Evolutionary conservation across 1,284 basidiomycete genomes (phyloP), one percentile per base, ranked within the genome.

Genomic region (Papiliotrema nemorosa): DNA sequence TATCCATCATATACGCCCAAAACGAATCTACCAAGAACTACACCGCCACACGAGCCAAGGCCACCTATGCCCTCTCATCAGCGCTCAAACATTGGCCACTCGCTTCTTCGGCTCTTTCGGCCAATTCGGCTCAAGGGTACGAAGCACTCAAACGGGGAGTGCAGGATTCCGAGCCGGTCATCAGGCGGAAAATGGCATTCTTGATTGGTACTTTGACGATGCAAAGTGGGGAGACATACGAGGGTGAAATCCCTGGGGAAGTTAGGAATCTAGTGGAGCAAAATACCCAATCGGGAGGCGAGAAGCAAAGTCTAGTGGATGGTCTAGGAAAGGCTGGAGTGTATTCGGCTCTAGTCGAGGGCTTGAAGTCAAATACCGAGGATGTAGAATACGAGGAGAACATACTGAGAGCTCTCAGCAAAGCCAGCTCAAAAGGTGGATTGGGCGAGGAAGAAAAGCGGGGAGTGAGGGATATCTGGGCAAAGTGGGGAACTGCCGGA

Each of bases 321-420:
- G 66, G 64, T 3, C 43, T 66, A 35, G 59, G 49, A 49, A 62
- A 44, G 38, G 66, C 43, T 31, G 62, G 60, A 49, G 65, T 62
- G 38, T 70, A 61, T 38, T 34, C 31, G 2, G 54, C 60, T 18
- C 48, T 72, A 21, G 34, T 70, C 9, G 52, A 56, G 9, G 64
- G 52, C 1, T 47, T 72, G 24, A 56, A 56, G 46, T 46, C 50
- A 20, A 58, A 52, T n/a, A 52, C 85, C 2, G 78, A 86, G 5
- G 92, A 96, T 70, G 64, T 76, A 3, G 88, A 93, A 62, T 88
- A 86, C 53, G 83, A 86, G 65, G 90, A 93, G 73, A 91, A 91
- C 68, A 77, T 85, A 0, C 65, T 87, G 16, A 79, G 83, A 78
- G 84, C 74, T 44, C 72, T 80, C 13, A 66, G 72, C n/a, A 68